Conservation (phyloP, 2,329 filamentous ascomycete species). For the Aureobasidium sp. region DNA sequence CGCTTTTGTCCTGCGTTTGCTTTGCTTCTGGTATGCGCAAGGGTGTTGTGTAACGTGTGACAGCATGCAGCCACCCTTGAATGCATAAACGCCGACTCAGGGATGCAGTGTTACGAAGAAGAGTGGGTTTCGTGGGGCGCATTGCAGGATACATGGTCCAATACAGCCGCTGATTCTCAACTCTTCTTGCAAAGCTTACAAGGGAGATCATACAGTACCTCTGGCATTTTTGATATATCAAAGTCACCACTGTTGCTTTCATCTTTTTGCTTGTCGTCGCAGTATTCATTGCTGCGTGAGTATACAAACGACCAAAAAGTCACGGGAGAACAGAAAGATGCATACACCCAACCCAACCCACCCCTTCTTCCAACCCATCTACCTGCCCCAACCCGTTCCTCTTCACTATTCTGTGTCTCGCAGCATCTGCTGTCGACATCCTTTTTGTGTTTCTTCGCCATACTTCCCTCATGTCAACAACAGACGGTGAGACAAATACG, state of each 20-base stretch:
- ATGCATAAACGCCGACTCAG: neutral
- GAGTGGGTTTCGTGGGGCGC: neutral
- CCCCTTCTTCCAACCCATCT: no score
- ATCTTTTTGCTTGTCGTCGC: no score
- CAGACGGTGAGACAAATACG: no score
- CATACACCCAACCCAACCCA: neutral
- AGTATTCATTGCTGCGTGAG: no score
- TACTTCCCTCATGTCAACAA: no score
- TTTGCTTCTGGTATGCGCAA: no score
- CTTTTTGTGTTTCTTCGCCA: neutral
- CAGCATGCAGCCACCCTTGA: neutral
- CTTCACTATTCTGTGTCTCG: neutral
- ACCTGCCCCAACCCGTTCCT: neutral
- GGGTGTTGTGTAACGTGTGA: neutral
- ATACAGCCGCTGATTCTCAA: no score
- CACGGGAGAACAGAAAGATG: neutral
- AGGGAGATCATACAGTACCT: no score
- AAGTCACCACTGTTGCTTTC: neutral
- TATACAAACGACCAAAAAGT: no score
- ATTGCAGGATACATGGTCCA: neutral
- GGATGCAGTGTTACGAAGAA: neutral
- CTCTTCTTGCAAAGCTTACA: no score
- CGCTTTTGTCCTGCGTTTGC: no score
- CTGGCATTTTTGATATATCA: no score
- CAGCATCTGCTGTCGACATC: neutral